Base-by-base conservation (phyloP, 2,329 filamentous ascomycete species). In the Colletotrichum salicis region DNA sequence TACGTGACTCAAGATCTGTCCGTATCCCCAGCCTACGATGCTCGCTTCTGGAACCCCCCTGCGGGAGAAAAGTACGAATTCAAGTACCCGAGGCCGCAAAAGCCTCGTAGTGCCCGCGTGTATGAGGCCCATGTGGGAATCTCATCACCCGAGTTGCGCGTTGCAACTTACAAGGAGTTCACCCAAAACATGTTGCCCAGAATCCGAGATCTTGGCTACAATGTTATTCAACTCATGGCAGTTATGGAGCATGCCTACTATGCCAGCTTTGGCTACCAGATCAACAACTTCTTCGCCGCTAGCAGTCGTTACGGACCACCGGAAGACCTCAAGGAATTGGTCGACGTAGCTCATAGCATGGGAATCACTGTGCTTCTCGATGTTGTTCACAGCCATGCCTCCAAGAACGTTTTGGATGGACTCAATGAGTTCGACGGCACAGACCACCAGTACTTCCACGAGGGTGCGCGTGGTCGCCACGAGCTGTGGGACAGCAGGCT, bases 241-340 rank as follows among this genome's bases (percentile, higher is more conserved):
- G 88, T 99, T 79, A 99, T 99, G 96, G 96, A 99, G 81, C 96
- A 99, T 83, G 96, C 96, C 61, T 99, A 99, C 87, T 99, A 99
- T 81, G 96, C 96, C 78, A 98, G 96, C 79, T 99, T 99, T 78
- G 96, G 96, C 58, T 99, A 99, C 82, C 96, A 99, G 83, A 91
- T 99, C 84, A 99, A 98, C 86, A 98, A 93, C 83, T 99, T 99
- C 87, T 99, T 98, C 78, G 96, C 96, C 33, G 95, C 96, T 13
- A 98, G 95, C 82, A 98, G 96, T 82, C 92, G 96, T 74, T 99
- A 97, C 79, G 96, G 96, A 54, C 89, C 92, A 1, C 96, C 96
- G 0, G 96, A 99, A 79, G 96, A 98, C 48, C 86, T 99, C 76
- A 99, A 97, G 82, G 96, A 98, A 86, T 89, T 99, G 60, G 94